These are phyloP conservation scores for Exophiala bonariae DNA, from an alignment of 2,329 filamentous ascomycete species.

Conservation along the genomic window DNA sequence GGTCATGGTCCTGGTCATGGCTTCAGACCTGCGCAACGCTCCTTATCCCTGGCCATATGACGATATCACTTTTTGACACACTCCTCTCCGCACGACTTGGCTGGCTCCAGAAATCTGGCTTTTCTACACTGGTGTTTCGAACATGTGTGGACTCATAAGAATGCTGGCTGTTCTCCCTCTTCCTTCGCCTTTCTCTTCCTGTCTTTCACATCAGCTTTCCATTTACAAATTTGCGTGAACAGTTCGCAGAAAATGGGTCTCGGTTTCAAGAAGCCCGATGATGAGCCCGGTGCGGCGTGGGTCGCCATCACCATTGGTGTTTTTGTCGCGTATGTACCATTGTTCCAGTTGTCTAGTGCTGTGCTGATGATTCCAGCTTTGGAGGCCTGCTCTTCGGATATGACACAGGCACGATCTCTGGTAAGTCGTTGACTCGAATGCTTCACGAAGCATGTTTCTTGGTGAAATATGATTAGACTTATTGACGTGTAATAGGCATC, in stretches of 20 bases:
- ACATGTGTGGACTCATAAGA: no score
- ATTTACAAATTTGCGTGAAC: no score
- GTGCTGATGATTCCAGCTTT: constrained; percentile 1
- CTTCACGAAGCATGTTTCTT: neutral
- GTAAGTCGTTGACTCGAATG: neutral
- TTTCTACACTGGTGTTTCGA: no score
- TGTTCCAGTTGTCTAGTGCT: neutral
- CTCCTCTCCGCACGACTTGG: no score
- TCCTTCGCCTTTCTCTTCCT: no score
- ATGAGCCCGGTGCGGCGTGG: constrained; percentile 14
- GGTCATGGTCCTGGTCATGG: no score
- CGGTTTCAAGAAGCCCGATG: constrained; percentile 7
- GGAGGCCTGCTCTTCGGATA: constrained; percentile 8
- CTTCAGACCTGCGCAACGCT: no score
- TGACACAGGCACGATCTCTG: constrained; percentile 8
- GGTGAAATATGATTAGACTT: neutral
- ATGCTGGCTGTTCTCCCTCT: no score
- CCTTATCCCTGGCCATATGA: no score
- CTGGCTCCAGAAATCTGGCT: no score
- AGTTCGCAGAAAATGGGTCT: constrained; percentile 5
- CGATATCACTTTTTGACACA: no score
- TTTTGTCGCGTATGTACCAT: constrained; percentile 9
- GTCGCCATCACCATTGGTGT: constrained; percentile 8
- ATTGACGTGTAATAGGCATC: neutral
- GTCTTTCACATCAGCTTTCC: no score